A percentile compares a stretch with the other conserved stretches of the same genome.
Conservation (phyloP, 2,329 filamentous ascomycete species). For the Fusarium hostae region DNA sequence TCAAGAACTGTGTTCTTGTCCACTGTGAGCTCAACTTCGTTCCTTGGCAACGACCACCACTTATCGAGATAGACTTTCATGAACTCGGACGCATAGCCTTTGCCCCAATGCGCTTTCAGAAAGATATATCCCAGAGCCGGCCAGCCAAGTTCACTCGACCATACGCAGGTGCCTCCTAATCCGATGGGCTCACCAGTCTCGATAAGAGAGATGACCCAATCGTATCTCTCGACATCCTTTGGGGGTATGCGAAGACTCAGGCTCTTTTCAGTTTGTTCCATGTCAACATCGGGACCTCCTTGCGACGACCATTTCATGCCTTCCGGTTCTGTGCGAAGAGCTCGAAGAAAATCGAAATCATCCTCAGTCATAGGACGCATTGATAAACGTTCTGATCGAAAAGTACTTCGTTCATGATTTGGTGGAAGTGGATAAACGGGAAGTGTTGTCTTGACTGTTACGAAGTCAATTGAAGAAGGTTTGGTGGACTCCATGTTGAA, state of each 20-base stretch:
- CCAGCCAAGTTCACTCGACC: constrained; percentile 58
- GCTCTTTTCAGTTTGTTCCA: constrained; percentile 55
- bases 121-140: constrained; percentile 70
- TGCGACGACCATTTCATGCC: constrained; percentile 69
- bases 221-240: constrained; percentile 63
- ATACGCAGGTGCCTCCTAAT: constrained; percentile 56
- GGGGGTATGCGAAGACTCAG: constrained; percentile 59
- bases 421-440: constrained; percentile 57
- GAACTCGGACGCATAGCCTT: constrained; percentile 68
- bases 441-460: constrained; percentile 61
- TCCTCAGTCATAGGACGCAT: constrained; percentile 61
- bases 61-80: constrained; percentile 57
- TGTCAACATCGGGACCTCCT: constrained; percentile 56
- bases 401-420: constrained; percentile 51
- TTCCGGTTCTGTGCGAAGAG: constrained; percentile 66
- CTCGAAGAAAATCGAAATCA: constrained; percentile 63
- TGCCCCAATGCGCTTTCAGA: constrained; percentile 63
- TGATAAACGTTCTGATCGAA: constrained; percentile 65
- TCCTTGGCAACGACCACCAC: constrained; percentile 63
- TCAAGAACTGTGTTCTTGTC: constrained; percentile 51
- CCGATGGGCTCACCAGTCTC: constrained; percentile 64
- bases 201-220: constrained; percentile 63
- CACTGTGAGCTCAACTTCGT: constrained; percentile 57
- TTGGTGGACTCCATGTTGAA: constrained; percentile 32
- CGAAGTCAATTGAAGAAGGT: constrained; percentile 42